Percentiles rank a stretch among this genome's conserved stretches.
Evolutionary conservation across 257 asterid genomes (phyloP).

Genomic region (Solanum chiquidenum): DNA sequence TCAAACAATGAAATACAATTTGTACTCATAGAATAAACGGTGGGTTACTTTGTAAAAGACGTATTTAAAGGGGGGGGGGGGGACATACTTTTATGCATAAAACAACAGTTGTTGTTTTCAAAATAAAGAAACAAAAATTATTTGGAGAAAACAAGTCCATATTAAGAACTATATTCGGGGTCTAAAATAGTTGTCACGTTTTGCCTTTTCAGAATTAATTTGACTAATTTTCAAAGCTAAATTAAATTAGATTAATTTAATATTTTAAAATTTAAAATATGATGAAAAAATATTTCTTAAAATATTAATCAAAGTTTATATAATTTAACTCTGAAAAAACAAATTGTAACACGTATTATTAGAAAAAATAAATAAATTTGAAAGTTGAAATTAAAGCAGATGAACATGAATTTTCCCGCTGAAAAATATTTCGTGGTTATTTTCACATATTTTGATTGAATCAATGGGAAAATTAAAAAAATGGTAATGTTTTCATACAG

Average conservation of each 20-base stretch:
- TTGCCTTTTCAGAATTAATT: neutral
- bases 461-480: no score
- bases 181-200: no score
- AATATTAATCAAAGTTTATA: no score
- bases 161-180: neutral
- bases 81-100: neutral
- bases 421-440: rapidly evolving
- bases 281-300: neutral
- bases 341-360: no score
- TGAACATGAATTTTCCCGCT: neutral
- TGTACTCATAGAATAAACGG: neutral
- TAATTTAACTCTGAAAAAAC: no score
- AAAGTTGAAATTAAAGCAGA: neutral
- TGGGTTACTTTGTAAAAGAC: neutral
- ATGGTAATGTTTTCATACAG: no score
- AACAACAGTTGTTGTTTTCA: neutral
- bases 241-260: no score
- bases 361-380: neutral
- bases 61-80: neutral
- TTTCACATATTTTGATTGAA: no score
- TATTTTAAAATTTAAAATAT: no score
- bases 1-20: neutral
- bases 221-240: no score
- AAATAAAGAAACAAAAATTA: neutral
- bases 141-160: neutral